A percentile compares a stretch with the other conserved stretches of the same genome.
phyloP scores from a whole-genome alignment of 148 eudicot genomes.

The Silene uniflora region DNA sequence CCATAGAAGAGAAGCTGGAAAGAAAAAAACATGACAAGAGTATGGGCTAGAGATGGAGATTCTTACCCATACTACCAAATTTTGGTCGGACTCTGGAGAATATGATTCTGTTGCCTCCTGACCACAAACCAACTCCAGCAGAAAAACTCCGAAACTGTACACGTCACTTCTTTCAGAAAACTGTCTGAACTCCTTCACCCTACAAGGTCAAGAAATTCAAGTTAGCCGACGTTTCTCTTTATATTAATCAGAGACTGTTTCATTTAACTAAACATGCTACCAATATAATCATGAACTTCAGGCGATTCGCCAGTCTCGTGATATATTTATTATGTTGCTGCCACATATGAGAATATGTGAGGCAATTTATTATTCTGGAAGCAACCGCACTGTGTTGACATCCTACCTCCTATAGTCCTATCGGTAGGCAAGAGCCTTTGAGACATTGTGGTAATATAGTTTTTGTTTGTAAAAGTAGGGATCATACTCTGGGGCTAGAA shows the following conservation, averaged over 20 bases:
- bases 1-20: not conserved
- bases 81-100: conserved; percentile 47
- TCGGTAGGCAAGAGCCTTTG: no score
- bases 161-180: conserved; percentile 89
- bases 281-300: no score
- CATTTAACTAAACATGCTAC: no score
- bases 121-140: conserved; percentile 80
- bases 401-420: no score
- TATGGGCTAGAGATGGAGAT: conserved; percentile 13
- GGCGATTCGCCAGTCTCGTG: no score
- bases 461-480: conserved; percentile 1
- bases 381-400: no score
- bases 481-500: conserved; percentile 87
- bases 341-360: not conserved
- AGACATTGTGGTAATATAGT: no score
- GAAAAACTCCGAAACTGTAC: conserved; percentile 82
- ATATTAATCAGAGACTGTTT: not conserved
- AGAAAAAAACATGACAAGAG: not conserved
- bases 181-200: conserved; percentile 84
- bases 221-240: not conserved
- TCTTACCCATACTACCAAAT: conserved; percentile 76
- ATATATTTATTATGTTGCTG: no score
- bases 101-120: conserved; percentile 62
- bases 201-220: conserved; percentile 25
- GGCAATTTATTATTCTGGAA: no score